Evolutionary conservation across 495 filamentous ascomycete genomes (phyloP), one percentile per base, ranked within the genome.

Genomic region (Ramalina intermedia): DNA sequence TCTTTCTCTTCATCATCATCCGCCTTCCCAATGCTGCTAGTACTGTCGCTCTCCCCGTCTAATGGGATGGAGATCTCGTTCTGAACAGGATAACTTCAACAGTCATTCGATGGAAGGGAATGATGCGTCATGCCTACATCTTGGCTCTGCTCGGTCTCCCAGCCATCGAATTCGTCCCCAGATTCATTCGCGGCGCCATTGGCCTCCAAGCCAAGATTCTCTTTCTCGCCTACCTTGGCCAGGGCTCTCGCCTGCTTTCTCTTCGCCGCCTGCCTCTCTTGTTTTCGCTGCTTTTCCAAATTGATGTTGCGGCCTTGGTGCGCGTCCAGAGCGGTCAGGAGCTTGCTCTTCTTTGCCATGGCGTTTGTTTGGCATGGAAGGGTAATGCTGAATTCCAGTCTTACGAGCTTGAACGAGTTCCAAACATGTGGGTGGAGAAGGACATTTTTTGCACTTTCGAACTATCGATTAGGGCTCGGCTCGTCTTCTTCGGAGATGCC

Each of bases 221-320:
- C 59, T 18, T 67, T 60, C 21, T 58, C 55, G 6, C 65, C 59
- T 9, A 53, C 62, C 38, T 52, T 46, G 7, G 49, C 55, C 5
- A 62, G 64, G 43, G 52, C 48, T 55, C 66, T 69, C 57, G 58
- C 57, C 27, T 57, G 50, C 58, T 73, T 74, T 52, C 69, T 71
- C 62, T 73, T 73, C 55, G 73, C 70, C 33, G 63, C 67, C 47
- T 70, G 61, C 58, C 78, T 76, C 24, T 69, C 64, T 53, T 69
- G 52, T 56, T 76, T 82, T 64, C 74, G 77, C 62, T 79, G 75
- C 53, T 79, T 76, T 62, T 85, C 71, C 49, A 80, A 73, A 44
- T 79, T 76, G 55, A 82, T 78, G 53, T 88, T 76, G 14, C 75
- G 68, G 41, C 82, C 78, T 60, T 80, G 74, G 54, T 84, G 76